Percentiles rank a stretch among this genome's conserved stretches.
These are phyloP conservation scores for Jasminum sambac DNA, from an alignment of 257 asterid species.

Conservation along the genomic window DNA sequence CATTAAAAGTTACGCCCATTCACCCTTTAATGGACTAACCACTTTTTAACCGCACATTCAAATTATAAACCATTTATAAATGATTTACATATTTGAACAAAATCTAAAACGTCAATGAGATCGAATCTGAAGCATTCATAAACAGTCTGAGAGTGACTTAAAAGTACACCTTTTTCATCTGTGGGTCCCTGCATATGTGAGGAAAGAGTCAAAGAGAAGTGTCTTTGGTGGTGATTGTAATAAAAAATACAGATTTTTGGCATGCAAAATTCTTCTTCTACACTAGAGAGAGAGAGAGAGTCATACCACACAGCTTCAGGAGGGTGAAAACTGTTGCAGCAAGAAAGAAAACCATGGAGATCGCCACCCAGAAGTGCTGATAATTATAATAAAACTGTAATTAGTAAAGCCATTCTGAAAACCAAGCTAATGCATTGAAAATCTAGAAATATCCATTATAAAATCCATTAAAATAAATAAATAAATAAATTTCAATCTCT, in stretches of 20 bases:
- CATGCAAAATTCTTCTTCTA: slow-evolving; percentile 9
- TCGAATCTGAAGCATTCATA: not conserved
- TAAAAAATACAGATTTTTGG: not conserved
- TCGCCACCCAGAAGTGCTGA: slow-evolving; percentile 99
- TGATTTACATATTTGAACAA: too few species aligned
- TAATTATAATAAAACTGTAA: slow-evolving; percentile 31
- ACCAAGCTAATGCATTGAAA: slow-evolving; percentile 15
- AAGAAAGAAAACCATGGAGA: slow-evolving; percentile 94
- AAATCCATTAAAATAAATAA: slow-evolving; percentile 7
- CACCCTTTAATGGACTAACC: too few species aligned
- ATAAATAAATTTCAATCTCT: not conserved
- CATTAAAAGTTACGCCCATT: too few species aligned
- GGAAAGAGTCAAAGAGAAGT: not conserved
- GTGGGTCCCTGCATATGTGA: not conserved
- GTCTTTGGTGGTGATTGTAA: not conserved
- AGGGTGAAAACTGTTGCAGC: slow-evolving; percentile 96
- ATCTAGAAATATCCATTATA: slow-evolving; percentile 9
- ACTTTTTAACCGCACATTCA: not conserved
- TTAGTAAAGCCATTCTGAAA: slow-evolving; percentile 21
- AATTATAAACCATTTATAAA: not conserved
- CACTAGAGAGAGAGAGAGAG: slow-evolving; percentile 21
- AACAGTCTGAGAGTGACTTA: slow-evolving; percentile 10
- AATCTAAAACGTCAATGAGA: not conserved
- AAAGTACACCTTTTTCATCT: too few species aligned
- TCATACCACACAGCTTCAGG: slow-evolving; percentile 84